Evolutionary conservation across 1,139 yeast species (phyloP), one percentile per base, ranked within the genome.

Genomic region (Tardiomyces depauwii): DNA sequence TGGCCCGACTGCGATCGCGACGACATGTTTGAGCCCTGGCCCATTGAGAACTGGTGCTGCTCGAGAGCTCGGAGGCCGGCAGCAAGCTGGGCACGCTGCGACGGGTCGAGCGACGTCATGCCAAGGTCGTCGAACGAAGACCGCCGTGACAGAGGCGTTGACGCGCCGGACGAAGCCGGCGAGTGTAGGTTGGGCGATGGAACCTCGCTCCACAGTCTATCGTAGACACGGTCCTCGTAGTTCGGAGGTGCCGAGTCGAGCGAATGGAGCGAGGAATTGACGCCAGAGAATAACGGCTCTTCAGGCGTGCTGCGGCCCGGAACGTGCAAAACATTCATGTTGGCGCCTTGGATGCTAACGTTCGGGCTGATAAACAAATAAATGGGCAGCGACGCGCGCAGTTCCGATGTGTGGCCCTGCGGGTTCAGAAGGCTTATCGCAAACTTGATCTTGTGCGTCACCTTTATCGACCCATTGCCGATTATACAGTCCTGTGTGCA

Each of bases 401-500:
- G 71, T 58, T 84, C 91, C 0, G 89, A 81, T 1, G 76, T 76
- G 61, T 84, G 94, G 21, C 85, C 85, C 53, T 81, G 89, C 0
- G 85, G 83, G 58, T 83, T 82, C 39, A 73, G 63, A 51, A 83
- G 67, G 7, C 81, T 78, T 47, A 83, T 74, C n/a, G 70, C 74
- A 53, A 82, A 77, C 55, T 78, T 77, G 46, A 84, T 66, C 61
- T 81, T 82, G 64, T 84, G 94, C 47, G 82, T 71, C 18, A 84
- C 82, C 58, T 80, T 80, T 52, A 82, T 67, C 64, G 77, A 58
- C 55, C 74, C 45, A 64, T 73, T 55, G 65, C 66, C 55, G 41
- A 85, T 70, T 50, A 79, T 83, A 59, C 91, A 84, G 63, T 89
- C 96, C 62, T 88, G 97, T 1, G 95, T 81, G 56, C 91, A 77